Percentiles rank a stretch among this genome's conserved stretches.
These are phyloP conservation scores for Pholiota microspora DNA, from an alignment of 768 basidiomycete species.

Conservation along the genomic window DNA sequence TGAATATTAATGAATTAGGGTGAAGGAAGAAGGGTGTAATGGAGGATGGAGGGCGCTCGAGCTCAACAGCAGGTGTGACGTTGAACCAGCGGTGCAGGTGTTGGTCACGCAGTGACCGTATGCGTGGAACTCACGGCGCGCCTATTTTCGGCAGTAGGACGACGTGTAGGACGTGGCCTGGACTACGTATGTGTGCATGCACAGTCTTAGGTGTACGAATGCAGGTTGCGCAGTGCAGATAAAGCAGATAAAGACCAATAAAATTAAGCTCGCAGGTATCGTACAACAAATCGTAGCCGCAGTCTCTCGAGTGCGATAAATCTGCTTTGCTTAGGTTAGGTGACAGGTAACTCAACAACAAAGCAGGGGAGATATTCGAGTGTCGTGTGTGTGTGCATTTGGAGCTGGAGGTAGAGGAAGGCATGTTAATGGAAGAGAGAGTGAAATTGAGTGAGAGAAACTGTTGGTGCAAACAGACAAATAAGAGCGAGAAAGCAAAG, in stretches of 20 bases:
- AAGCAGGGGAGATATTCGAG: not conserved
- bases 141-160: not conserved
- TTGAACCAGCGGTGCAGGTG: not conserved
- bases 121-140: constrained; percentile 7
- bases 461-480: constrained; percentile 17
- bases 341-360: not conserved
- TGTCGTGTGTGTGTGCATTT: not conserved
- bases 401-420: not conserved
- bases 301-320: too few species aligned
- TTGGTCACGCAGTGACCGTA: constrained; percentile 10
- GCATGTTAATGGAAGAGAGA: not conserved
- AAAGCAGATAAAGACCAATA: not conserved
- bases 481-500: constrained; percentile 10
- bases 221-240: not conserved
- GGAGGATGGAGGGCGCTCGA: not conserved
- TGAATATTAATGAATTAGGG: not conserved
- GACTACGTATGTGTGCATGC: not conserved
- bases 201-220: not conserved
- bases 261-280: not conserved
- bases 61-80: constrained; percentile 2
- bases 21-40: not conserved
- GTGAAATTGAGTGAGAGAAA: too few species aligned
- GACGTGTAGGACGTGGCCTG: not conserved
- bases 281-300: not conserved
- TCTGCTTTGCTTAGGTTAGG: too few species aligned